Evolutionary conservation across 208 protist genomes (phyloP).

Genomic region (Jaenimonas drosophilae): DNA sequence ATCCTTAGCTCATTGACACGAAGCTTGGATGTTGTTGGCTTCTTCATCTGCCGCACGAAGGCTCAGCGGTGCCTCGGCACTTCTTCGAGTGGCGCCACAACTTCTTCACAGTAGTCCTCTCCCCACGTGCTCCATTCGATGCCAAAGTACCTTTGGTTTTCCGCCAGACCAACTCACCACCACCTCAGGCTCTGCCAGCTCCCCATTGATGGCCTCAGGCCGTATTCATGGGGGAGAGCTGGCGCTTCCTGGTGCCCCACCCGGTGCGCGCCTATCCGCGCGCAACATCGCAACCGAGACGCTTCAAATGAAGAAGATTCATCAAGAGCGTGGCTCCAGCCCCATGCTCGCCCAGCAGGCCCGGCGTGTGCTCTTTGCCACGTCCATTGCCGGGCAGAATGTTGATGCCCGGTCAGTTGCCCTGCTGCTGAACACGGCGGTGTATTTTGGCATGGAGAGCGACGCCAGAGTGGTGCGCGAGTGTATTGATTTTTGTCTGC

Average conservation of each 20-base stretch:
- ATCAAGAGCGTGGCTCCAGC: conserved; percentile 81
- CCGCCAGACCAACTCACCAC: no score
- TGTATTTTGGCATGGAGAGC: conserved; percentile 92
- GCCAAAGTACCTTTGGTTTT: no score
- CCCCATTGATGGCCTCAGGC: no score
- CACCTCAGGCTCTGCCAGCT: no score
- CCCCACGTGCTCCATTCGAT: no score
- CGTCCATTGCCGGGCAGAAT: conserved; percentile 76
- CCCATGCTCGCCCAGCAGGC: conserved; percentile 89
- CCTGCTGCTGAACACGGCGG: conserved; percentile 81
- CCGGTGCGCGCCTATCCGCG: conserved; percentile 74
- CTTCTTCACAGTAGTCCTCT: no score
- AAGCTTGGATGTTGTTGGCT: no score
- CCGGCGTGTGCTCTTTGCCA: conserved; percentile 82
- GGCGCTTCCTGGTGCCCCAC: conserved; percentile 48
- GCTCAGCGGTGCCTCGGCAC: no score
- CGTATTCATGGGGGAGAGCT: conserved; percentile 44
- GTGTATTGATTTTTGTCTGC: conserved; percentile 87
- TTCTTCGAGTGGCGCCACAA: no score
- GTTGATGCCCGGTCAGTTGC: conserved; percentile 81
- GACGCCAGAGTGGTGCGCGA: conserved; percentile 85
- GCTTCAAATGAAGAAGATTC: conserved; percentile 89
- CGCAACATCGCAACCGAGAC: conserved; percentile 84
- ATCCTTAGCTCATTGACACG: no score
- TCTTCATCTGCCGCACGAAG: no score